phyloP scores from a whole-genome alignment of 2,329 filamentous ascomycete genomes.

The Verticillium isaacii region DNA sequence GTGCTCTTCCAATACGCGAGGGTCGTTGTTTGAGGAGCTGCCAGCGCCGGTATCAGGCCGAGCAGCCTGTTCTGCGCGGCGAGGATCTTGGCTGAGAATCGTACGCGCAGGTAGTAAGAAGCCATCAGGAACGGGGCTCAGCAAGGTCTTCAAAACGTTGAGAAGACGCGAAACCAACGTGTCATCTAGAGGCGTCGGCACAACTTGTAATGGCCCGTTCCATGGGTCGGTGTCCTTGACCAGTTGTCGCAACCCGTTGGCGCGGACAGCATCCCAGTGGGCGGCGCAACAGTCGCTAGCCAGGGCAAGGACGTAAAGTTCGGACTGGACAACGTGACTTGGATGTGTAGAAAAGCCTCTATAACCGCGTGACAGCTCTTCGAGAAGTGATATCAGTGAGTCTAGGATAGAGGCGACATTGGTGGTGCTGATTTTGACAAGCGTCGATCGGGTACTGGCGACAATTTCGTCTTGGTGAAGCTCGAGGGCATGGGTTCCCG shows the following conservation, averaged over 20 bases:
- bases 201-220: conserved; percentile 10
- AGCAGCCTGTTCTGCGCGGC: conserved; percentile 15
- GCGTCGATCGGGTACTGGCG: conserved; percentile 54
- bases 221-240: conserved; percentile 11
- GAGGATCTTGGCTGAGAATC: conserved; percentile 48
- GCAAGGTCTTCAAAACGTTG: conserved; percentile 50
- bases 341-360: conserved; percentile 47
- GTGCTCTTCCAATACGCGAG: not conserved
- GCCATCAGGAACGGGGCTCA: conserved; percentile 54
- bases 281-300: conserved; percentile 61
- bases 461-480: conserved; percentile 58
- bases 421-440: conserved; percentile 54
- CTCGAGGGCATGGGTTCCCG: conserved; percentile 51
- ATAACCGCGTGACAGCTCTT: conserved; percentile 53
- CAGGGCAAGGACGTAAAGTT: conserved; percentile 59
- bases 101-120: conserved; percentile 51
- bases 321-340: conserved; percentile 56
- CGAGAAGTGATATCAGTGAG: conserved; percentile 50
- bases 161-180: conserved; percentile 50
- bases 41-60: conserved; percentile 16
- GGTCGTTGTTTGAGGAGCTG: not conserved
- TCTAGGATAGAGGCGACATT: conserved; percentile 52
- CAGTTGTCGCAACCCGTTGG: conserved; percentile 7
- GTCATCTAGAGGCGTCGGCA: conserved; percentile 40
- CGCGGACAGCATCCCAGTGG: conserved; percentile 48